These are phyloP conservation scores for Chrysoporthe austroafricana DNA, from an alignment of 2,329 filamentous ascomycete species.

Conservation along the genomic window DNA sequence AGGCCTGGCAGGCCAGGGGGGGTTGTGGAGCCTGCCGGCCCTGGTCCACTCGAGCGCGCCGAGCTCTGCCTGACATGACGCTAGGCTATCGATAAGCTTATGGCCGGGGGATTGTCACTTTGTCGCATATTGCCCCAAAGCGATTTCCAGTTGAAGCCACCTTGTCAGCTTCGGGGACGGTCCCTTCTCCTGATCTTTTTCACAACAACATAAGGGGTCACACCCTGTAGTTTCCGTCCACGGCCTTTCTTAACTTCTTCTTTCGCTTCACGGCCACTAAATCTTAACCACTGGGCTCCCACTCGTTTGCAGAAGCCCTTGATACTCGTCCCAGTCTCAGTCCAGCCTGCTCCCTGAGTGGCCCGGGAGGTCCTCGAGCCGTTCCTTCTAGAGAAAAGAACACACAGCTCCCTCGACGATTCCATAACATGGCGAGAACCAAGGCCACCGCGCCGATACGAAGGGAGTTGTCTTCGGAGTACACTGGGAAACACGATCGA, in stretches of 20 bases:
- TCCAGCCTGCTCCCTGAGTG: background rate
- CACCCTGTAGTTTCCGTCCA: conserved; percentile 1
- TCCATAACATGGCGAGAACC: conserved; percentile 66
- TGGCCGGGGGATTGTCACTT: conserved; percentile 11
- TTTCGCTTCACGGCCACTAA: conserved; percentile 3
- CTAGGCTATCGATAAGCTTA: conserved; percentile 28
- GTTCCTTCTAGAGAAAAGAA: background rate
- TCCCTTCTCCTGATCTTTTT: conserved; percentile 3
- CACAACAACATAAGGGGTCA: background rate
- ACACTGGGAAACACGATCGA: conserved; percentile 55
- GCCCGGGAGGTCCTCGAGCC: background rate
- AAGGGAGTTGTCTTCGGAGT: conserved; percentile 69
- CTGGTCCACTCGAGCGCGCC: conserved; percentile 5
- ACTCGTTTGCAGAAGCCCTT: conserved; percentile 8
- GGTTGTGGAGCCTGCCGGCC: background rate
- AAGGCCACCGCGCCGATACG: conserved; percentile 70
- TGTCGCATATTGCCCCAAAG: conserved; percentile 18
- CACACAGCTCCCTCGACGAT: background rate
- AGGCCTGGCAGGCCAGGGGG: conserved; percentile 11
- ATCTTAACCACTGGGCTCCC: conserved; percentile 16
- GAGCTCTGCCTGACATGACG: conserved; percentile 8
- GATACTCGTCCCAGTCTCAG: background rate
- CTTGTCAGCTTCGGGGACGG: conserved; percentile 31
- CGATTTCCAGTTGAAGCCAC: conserved; percentile 32
- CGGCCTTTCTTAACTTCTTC: background rate